Conservation (phyloP, 805 yeast species). For the Metschnikowia chrysomelidarum region DNA sequence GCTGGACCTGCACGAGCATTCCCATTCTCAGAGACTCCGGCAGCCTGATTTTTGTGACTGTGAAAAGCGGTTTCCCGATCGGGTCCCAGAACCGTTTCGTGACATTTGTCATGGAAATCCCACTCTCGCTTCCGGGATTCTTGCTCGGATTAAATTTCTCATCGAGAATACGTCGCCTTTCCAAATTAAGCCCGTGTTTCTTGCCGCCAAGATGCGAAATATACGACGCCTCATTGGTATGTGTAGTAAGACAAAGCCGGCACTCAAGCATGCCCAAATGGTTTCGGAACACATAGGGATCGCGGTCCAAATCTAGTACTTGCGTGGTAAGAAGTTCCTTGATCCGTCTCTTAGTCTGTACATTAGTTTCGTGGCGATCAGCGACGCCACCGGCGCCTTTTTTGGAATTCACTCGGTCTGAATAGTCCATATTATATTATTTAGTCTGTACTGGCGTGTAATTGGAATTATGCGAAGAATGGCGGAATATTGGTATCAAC, state of each 20-base stretch:
- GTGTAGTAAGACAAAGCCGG: conserved; percentile 78
- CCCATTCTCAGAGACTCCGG: conserved; percentile 60
- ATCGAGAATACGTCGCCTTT: conserved; percentile 49
- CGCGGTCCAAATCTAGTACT: conserved; percentile 53
- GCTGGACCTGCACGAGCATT: conserved; percentile 57
- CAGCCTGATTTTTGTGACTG: conserved; percentile 67
- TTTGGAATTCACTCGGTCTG: conserved; percentile 85
- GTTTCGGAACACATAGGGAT: conserved; percentile 83
- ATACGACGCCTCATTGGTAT: conserved; percentile 75
- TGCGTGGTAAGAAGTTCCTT: conserved; percentile 55
- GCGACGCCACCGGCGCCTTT: conserved; percentile 92
- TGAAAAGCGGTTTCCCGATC: conserved; percentile 74
- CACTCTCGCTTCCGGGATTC: conserved; percentile 17
- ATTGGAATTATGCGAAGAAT: no score
- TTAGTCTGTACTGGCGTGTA: no score
- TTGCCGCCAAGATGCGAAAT: conserved; percentile 81
- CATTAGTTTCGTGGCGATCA: conserved; percentile 64
- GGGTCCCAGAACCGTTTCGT: conserved; percentile 49
- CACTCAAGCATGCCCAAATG: conserved; percentile 87
- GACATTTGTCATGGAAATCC: conserved; percentile 35
- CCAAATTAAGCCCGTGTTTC: conserved; percentile 74
- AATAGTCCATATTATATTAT: conserved; percentile 83
- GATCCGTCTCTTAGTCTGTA: conserved; percentile 65
- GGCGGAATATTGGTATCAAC: no score
- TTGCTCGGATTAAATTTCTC: conserved; percentile 25